Evolutionary conservation across 306 rosid genomes (phyloP).

Genomic region (Vigna reflexopilosa): DNA sequence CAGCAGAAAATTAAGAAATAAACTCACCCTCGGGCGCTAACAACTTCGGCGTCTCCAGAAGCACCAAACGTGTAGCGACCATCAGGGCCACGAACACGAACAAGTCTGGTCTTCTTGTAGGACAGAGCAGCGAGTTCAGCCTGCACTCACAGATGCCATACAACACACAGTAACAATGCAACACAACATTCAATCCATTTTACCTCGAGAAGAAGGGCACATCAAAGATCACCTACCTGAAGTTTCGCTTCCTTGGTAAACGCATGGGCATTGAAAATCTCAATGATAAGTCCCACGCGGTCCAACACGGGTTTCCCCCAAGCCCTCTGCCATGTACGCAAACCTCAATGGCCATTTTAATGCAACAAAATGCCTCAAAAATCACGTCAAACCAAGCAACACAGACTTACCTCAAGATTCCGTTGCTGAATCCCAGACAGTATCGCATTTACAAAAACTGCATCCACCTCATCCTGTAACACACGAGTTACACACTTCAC

Average conservation of each 20-base stretch:
- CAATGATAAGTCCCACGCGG: constrained; percentile 91
- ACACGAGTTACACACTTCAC: not conserved
- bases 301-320: constrained; percentile 86
- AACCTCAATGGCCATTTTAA: constrained; percentile 35
- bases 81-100: constrained; percentile 68
- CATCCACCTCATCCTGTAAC: constrained; percentile 80
- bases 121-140: constrained; percentile 93
- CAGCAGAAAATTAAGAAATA: constrained; percentile 17
- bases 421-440: constrained; percentile 87
- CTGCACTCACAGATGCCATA: constrained; percentile 46
- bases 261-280: constrained; percentile 96
- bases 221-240: constrained; percentile 57
- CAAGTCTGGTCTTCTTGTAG: constrained; percentile 87
- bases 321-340: constrained; percentile 57
- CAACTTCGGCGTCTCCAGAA: constrained; percentile 86
- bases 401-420: constrained; percentile 80
- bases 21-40: constrained; percentile 89
- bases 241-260: constrained; percentile 84
- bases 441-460: constrained; percentile 78
- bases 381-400: not conserved
- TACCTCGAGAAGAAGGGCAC: not conserved
- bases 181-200: not conserved
- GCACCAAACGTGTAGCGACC: constrained; percentile 84
- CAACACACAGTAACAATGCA: constrained; percentile 20
- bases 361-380: not conserved